Evolutionary conservation across 306 rosid genomes (phyloP), one percentile per base, ranked within the genome.

Genomic region (Ziziphus jujuba): DNA sequence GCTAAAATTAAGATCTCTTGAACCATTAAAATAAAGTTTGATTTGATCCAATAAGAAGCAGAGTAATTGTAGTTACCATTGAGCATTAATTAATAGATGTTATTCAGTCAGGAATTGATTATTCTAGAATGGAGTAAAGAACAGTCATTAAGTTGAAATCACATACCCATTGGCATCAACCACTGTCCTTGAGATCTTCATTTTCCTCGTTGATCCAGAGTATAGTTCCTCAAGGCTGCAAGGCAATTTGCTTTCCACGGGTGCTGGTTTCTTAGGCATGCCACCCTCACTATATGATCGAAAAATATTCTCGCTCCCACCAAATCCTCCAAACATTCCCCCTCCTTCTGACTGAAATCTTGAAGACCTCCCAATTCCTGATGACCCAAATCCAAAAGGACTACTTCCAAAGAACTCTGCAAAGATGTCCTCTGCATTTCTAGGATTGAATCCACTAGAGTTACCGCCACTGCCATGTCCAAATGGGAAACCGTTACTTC

Each of bases 341-440:
- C 84, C 87, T 22, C 83, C 88, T 6, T 93, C 95, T 4, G 99
- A 83, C 0, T 76, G 78, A 35, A 81, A 90, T 64, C 96, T 90
- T 81, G 5, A 75, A 14, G 99, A 88, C 56, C 80, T 88, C n/a
- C 89, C 97, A 22, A 80, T 79, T 47, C 95, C 87, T 9, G 91
- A 81, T 66, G 95, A 84, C 24, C 95, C 88, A 74, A 88, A 93
- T 61, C 91, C 90, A 19, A 90, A 90, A 49, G 99, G 99, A 71
- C 89, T 95, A 61, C 87, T 88, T 52, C 95, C 99, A 78, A 93
- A 95, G 81, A 95, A 95, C 65, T 95, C 99, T 40, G 96, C 92
- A 77, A 95, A 95, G 2, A 95, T 95, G 58, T 95, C 99, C 87
- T 90, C 96, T 49, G 97, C 99, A 70, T 82, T 87, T 73, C 96